Evolutionary conservation across 441 rosid species (phyloP), one percentile per base, ranked within the genome.

Genomic region (Arabidopsis lyrata): DNA sequence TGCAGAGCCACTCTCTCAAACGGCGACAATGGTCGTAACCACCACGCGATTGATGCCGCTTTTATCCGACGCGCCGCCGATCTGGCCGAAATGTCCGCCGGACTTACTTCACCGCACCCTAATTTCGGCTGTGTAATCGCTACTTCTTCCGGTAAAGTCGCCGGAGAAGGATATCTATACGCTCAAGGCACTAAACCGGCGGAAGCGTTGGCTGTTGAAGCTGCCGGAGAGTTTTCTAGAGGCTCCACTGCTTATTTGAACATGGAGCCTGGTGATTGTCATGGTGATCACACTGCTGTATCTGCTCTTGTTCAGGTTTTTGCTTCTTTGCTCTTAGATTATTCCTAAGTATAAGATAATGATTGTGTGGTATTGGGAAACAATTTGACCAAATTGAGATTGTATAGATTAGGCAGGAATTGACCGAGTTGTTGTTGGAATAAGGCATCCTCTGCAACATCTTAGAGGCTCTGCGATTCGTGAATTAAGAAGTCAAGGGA

Each of bases 261-360:
- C 71, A 73, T 90, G 91, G 97, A 95, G 83, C 91, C 97, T 39
- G 99, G 95, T n/a, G 97, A 95, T 68, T 95, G 97, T 82, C 89
- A 90, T 71, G 97, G 95, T 32, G 99, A 92, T 69, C 78, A 82
- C 71, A 66, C 90, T 53, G 94, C 97, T 14, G 86, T 89, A 66
- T 95, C 96, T 65, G 88, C 96, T 81, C 88, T 94, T 70, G 88
- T 92, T 83, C 82, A 92, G 97, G 97, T 91, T 66, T 54, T 82
- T 15, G 29, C 32, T 52, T 6, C 5, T 68, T 68, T 58, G 34
- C 53, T 32, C 16, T 12, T 10, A 35, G 3, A 35, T 35, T 35
- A 20, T 34, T 34, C 2, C 6, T 41, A 0, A 1, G 2, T 2
- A 49, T 6, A 64, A 6, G 3, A 5, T 2, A 39, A 0, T 31